phyloP scores from a whole-genome alignment of 495 filamentous ascomycete species.

The Penicillium roqueforti region DNA sequence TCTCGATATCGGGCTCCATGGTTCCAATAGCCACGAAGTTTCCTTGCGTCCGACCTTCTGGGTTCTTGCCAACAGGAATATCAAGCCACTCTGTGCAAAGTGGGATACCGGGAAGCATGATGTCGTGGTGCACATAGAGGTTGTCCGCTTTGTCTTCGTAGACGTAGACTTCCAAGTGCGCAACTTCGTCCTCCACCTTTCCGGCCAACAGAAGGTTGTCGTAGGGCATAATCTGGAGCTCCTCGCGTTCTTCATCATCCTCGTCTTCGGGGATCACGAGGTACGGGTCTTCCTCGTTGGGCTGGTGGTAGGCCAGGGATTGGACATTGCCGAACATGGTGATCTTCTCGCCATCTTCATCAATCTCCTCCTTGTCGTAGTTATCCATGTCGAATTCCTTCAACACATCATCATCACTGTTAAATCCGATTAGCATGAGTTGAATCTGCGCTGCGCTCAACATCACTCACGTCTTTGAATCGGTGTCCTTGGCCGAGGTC shows the following conservation, averaged over 20 bases:
- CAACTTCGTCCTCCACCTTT: slow-evolving; percentile 94
- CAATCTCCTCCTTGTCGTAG: slow-evolving; percentile 79
- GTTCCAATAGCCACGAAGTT: slow-evolving; percentile 96
- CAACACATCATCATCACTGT: slow-evolving; percentile 75
- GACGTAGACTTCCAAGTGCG: slow-evolving; percentile 94
- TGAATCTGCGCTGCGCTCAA: background rate
- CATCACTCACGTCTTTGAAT: slow-evolving; percentile 20
- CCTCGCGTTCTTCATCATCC: slow-evolving; percentile 86
- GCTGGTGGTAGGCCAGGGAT: slow-evolving; percentile 86
- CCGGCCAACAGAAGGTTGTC: slow-evolving; percentile 90
- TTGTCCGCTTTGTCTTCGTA: slow-evolving; percentile 94
- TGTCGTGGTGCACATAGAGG: slow-evolving; percentile 98
- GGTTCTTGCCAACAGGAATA: slow-evolving; percentile 69
- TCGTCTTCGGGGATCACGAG: slow-evolving; percentile 76
- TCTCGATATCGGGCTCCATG: slow-evolving; percentile 97
- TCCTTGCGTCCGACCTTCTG: slow-evolving; percentile 52
- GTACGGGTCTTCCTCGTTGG: slow-evolving; percentile 91
- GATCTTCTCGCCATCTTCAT: slow-evolving; percentile 63
- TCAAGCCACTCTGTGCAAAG: slow-evolving; percentile 95
- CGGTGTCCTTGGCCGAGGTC: slow-evolving; percentile 17
- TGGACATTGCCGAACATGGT: slow-evolving; percentile 95
- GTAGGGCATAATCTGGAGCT: slow-evolving; percentile 84
- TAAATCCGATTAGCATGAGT: slow-evolving; percentile 23
- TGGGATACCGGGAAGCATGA: slow-evolving; percentile 97
- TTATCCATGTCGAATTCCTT: slow-evolving; percentile 94